Conservation (phyloP, 192 early-diverging fungal genomes). For the Linderina pennispora region DNA sequence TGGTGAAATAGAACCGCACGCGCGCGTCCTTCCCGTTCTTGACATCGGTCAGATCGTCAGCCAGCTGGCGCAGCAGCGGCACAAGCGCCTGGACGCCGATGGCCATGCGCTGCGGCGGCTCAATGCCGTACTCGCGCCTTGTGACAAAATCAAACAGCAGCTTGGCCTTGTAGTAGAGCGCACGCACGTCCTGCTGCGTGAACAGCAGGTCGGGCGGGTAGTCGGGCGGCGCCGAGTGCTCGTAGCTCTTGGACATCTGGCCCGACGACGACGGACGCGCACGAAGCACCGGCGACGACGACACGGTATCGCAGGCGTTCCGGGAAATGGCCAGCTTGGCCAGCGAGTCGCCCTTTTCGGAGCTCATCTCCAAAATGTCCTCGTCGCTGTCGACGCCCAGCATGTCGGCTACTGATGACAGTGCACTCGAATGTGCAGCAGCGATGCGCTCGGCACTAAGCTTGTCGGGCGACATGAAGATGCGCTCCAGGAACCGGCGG, state of each 20-base stretch:
- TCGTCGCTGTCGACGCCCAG: not conserved
- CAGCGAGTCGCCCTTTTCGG: not conserved
- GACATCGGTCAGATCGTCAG: slow-evolving; percentile 56
- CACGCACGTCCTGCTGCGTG: slow-evolving; percentile 49
- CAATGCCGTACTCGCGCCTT: slow-evolving; percentile 91
- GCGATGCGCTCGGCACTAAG: slow-evolving; percentile 6
- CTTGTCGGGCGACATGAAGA: slow-evolving; percentile 47
- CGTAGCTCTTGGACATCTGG: slow-evolving; percentile 12
- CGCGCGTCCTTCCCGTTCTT: slow-evolving; percentile 10
- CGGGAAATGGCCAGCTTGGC: not conserved
- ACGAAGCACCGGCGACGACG: not conserved
- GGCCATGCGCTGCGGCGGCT: slow-evolving; percentile 68
- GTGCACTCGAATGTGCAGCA: not conserved
- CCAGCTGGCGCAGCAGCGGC: slow-evolving; percentile 72
- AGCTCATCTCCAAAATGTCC: not conserved
- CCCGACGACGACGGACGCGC: slow-evolving; percentile 2
- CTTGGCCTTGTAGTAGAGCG: slow-evolving; percentile 78
- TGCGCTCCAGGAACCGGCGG: slow-evolving; percentile 72
- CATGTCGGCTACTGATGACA: not conserved
- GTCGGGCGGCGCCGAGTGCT: slow-evolving; percentile 9
- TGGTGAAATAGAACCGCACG: slow-evolving; percentile 90
- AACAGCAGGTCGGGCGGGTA: slow-evolving; percentile 45
- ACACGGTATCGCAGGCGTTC: not conserved
- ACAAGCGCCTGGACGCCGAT: slow-evolving; percentile 78
- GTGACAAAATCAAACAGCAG: slow-evolving; percentile 90